Evolutionary conservation across 495 filamentous ascomycete genomes (phyloP).

Genomic region (Sordaria brevicollis): DNA sequence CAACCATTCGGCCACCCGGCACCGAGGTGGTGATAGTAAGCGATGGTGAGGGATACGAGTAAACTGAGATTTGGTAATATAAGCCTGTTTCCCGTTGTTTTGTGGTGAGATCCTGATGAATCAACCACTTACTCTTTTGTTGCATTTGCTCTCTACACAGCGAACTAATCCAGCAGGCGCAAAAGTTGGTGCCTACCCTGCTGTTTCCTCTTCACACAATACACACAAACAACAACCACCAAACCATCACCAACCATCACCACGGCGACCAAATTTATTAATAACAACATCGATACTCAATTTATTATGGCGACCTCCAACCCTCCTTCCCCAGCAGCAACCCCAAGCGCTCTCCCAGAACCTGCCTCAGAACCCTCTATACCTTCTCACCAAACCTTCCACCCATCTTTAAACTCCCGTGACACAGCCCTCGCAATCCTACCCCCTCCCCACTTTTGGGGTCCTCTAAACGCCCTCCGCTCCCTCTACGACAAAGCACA

Average conservation of each 20-base stretch:
- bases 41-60: not conserved
- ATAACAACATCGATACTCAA: too few species aligned
- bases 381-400: not conserved
- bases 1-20: too few species aligned
- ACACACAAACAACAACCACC: not conserved
- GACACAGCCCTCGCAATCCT: conserved; percentile 43
- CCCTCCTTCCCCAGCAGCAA: not conserved
- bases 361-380: not conserved
- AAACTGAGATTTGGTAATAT: not conserved
- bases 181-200: not conserved
- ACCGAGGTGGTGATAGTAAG: too few species aligned
- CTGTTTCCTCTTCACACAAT: not conserved
- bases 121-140: not conserved
- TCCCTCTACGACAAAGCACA: conserved; percentile 45
- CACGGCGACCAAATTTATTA: not conserved
- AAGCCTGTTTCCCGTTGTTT: not conserved
- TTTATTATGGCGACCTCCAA: not conserved
- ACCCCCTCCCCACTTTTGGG: conserved; percentile 32
- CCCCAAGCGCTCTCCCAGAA: not conserved
- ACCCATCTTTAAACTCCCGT: conserved; percentile 23
- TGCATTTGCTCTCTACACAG: not conserved
- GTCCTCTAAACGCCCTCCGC: conserved; percentile 35
- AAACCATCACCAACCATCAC: not conserved
- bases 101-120: not conserved
- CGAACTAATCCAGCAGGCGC: not conserved